Evolutionary conservation across 2,329 filamentous ascomycete species (phyloP).

Genomic region (Pseudocercospora vitis): DNA sequence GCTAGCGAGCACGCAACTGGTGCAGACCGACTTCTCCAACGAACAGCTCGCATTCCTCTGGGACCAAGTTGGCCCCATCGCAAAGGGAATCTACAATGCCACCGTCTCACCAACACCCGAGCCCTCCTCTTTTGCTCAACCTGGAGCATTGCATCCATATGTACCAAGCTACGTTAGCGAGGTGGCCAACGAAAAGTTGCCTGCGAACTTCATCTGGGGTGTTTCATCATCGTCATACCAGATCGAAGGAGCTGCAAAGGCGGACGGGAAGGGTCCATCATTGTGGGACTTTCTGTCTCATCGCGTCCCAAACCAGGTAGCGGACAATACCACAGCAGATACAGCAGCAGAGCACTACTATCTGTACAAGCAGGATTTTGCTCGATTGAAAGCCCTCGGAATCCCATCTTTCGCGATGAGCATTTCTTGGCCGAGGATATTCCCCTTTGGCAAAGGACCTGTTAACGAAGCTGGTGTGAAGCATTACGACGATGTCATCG

Average conservation of each 20-base stretch:
- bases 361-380: slow-evolving; percentile 22
- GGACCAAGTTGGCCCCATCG: slow-evolving; percentile 34
- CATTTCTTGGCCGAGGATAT: slow-evolving; percentile 51
- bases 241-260: slow-evolving; percentile 36
- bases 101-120: slow-evolving; percentile 37
- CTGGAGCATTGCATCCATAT: slow-evolving; percentile 45
- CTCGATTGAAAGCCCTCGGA: slow-evolving; percentile 42
- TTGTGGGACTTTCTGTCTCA: slow-evolving; percentile 32
- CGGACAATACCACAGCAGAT: slow-evolving; percentile 36
- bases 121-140: slow-evolving; percentile 35
- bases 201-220: slow-evolving; percentile 35
- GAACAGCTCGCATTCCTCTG: slow-evolving; percentile 46
- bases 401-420: slow-evolving; percentile 44
- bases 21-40: slow-evolving; percentile 49
- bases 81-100: slow-evolving; percentile 29
- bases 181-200: slow-evolving; percentile 40
- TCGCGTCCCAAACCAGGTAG: slow-evolving; percentile 37
- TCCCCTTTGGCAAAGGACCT: slow-evolving; percentile 50
- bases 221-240: slow-evolving; percentile 38
- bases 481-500: slow-evolving; percentile 53
- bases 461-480: slow-evolving; percentile 49
- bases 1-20: slow-evolving; percentile 45
- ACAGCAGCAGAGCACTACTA: slow-evolving; percentile 13
- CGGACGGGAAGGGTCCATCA: slow-evolving; percentile 35
- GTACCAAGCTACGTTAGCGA: slow-evolving; percentile 41